These are phyloP conservation scores for Aspergillus avenaceus DNA, from an alignment of 495 filamentous ascomycete genomes.

Conservation along the genomic window DNA sequence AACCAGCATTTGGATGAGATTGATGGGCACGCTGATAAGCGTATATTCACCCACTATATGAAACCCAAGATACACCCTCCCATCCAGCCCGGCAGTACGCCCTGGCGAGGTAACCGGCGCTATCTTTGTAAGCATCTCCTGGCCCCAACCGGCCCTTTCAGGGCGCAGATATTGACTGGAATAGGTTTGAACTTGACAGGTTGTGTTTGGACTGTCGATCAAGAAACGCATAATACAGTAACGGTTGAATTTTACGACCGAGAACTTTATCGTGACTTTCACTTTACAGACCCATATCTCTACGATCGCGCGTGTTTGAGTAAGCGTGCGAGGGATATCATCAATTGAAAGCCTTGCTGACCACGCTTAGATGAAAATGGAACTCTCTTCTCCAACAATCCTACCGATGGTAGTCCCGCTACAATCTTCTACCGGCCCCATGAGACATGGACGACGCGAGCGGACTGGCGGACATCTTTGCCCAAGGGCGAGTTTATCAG, in stretches of 20 bases:
- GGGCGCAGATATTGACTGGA: slow-evolving; percentile 28
- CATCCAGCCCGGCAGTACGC: slow-evolving; percentile 91
- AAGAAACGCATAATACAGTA: slow-evolving; percentile 90
- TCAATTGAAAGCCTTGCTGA: slow-evolving; percentile 26
- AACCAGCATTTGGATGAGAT: slow-evolving; percentile 49
- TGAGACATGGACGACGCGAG: slow-evolving; percentile 89
- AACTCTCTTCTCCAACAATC: slow-evolving; percentile 78
- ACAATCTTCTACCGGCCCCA: slow-evolving; percentile 96
- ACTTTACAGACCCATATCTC: slow-evolving; percentile 88
- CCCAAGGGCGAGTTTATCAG: slow-evolving; percentile 76
- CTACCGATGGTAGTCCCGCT: slow-evolving; percentile 62
- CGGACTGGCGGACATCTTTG: slow-evolving; percentile 83
- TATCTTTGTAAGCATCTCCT: slow-evolving; percentile 64
- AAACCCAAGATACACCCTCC: slow-evolving; percentile 70
- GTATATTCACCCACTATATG: slow-evolving; percentile 51
- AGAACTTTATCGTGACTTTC: slow-evolving; percentile 86
- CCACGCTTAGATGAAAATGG: slow-evolving; percentile 65
- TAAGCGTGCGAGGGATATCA: slow-evolving; percentile 22
- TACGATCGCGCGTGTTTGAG: slow-evolving; percentile 94
- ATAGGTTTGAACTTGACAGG: slow-evolving; percentile 78
- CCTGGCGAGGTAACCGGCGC: slow-evolving; percentile 88
- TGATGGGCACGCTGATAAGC: slow-evolving; percentile 53
- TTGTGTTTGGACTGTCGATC: slow-evolving; percentile 94
- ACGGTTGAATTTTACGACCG: slow-evolving; percentile 98
- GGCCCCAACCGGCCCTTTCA: background rate